phyloP scores from a whole-genome alignment of 169 alveolate species.

The Theileria annulata region DNA sequence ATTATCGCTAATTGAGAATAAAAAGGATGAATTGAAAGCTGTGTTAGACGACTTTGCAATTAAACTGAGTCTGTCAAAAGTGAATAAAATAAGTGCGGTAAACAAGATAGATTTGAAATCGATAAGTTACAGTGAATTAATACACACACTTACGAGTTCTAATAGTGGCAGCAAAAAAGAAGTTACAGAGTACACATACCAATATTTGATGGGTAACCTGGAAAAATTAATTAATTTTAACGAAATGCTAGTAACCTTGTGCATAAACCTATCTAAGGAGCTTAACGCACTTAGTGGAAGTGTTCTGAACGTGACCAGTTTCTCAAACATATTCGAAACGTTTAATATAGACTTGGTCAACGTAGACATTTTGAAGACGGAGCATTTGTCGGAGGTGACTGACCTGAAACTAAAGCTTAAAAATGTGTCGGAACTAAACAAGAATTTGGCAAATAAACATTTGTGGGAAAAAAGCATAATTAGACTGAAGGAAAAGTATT shows the following conservation, averaged over 20 bases:
- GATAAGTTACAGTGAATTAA: not conserved
- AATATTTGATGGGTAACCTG: slow-evolving; percentile 1
- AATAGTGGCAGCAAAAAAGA: not conserved
- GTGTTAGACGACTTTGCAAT: not conserved
- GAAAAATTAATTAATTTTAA: slow-evolving; percentile 24
- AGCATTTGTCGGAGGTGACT: not conserved
- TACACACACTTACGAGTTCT: not conserved
- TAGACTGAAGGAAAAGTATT: slow-evolving; percentile 16
- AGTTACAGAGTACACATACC: not conserved
- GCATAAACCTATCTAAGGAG: slow-evolving; percentile 30
- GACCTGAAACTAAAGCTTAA: slow-evolving; percentile 6
- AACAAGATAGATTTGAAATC: not conserved
- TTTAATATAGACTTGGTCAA: slow-evolving; percentile 8
- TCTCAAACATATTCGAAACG: slow-evolving; percentile 1
- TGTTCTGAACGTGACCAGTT: not conserved
- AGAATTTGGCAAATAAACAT: slow-evolving; percentile 1
- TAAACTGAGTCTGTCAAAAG: not conserved
- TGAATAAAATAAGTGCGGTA: not conserved
- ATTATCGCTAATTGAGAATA: not conserved
- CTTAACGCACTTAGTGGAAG: not conserved
- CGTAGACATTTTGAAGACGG: slow-evolving; percentile 10
- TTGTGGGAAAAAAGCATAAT: slow-evolving; percentile 16
- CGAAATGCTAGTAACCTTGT: slow-evolving; percentile 22
- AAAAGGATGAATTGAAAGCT: not conserved
- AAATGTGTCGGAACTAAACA: not conserved